Percentiles rank a stretch among this genome's conserved stretches.
Conservation (phyloP, 1,284 basidiomycete genomes). For the Macrocystidia cucumis region DNA sequence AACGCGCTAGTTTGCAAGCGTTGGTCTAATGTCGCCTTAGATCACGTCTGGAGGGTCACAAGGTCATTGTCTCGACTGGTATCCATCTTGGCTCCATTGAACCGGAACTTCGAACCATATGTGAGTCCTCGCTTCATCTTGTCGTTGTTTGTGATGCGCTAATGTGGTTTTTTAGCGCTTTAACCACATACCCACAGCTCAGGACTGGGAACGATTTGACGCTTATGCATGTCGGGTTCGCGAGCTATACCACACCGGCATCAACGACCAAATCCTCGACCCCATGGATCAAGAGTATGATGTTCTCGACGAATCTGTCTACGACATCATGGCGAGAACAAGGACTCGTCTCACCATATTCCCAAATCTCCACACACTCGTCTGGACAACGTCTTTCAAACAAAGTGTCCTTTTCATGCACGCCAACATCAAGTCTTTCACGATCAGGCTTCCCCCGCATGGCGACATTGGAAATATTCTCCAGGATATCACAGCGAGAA, state of each 20-base stretch:
- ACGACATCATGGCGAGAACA: conserved; percentile 49
- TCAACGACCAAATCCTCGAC: too few species aligned
- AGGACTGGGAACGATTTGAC: conserved; percentile 49
- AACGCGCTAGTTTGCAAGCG: conserved; percentile 41
- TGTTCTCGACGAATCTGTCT: conserved; percentile 19
- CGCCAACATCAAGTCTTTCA: conserved; percentile 23
- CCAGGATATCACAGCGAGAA: conserved; percentile 41
- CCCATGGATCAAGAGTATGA: conserved; percentile 6
- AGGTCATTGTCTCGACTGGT: conserved; percentile 36
- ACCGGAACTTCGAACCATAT: conserved; percentile 5
- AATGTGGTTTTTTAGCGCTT: neutral
- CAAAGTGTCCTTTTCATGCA: conserved; percentile 33
- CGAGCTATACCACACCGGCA: conserved; percentile 21
- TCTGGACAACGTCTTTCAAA: conserved; percentile 22
- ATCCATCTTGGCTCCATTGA: conserved; percentile 29
- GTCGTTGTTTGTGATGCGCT: too few species aligned
- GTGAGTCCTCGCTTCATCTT: conserved; percentile 12
- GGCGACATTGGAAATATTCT: conserved; percentile 13
- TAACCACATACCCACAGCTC: neutral
- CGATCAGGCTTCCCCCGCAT: conserved; percentile 16
- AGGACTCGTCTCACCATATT: conserved; percentile 42
- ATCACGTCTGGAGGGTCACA: conserved; percentile 44
- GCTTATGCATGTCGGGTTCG: conserved; percentile 49
- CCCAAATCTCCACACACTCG: conserved; percentile 43
- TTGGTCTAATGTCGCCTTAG: conserved; percentile 46